Base-by-base conservation (phyloP, 177 flowering plant species). In the Telopea speciosissima region DNA sequence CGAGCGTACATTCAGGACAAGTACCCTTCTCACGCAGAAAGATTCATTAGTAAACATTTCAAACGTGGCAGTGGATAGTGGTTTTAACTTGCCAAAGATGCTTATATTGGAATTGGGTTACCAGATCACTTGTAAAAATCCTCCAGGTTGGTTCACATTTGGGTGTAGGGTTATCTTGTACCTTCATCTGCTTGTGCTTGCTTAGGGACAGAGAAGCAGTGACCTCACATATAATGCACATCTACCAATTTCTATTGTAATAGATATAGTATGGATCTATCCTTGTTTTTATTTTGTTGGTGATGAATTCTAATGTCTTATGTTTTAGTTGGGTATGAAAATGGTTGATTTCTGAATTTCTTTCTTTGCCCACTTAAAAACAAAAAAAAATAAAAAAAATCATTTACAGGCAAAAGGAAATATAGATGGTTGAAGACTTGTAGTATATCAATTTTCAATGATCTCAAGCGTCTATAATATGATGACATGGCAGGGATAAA, bases 11-110 rank as follows among this genome's bases (percentile, higher is more conserved):
- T 91, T 54, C 86, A 88, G 75, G 77, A 73, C 36, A 88, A 90
- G 85, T 91, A 91, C 82, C 98, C 97, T 52, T 73, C 83, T 24
- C 61, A 86, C 76, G 97, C 94, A 19, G 91, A 89, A 49, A 85
- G 87, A 70, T 93, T 86, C 72, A 87, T 91, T 67, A 74, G 81
- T 49, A 81, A 82, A 75, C 90, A 90, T 81, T 85, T 82, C 63
- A 91, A 89, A 74, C 89, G 90, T 31, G 69, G 87, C 36, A 84
- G 87, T 70, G 65, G 76, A 40, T 81, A 65, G 68, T 59, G 17
- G 11, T 25, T 59, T n/a, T 63, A 24, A 36, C 10, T 16, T 52
- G 1, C 21, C 1, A 21, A 25, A 21, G 31, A 70, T 61, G 54
- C 23, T 65, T 54, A 68, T 44, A 45, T 40, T 56, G 19, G 56